Conservation (phyloP, 1,284 basidiomycete genomes). For the Cystobasidium pallidum region DNA sequence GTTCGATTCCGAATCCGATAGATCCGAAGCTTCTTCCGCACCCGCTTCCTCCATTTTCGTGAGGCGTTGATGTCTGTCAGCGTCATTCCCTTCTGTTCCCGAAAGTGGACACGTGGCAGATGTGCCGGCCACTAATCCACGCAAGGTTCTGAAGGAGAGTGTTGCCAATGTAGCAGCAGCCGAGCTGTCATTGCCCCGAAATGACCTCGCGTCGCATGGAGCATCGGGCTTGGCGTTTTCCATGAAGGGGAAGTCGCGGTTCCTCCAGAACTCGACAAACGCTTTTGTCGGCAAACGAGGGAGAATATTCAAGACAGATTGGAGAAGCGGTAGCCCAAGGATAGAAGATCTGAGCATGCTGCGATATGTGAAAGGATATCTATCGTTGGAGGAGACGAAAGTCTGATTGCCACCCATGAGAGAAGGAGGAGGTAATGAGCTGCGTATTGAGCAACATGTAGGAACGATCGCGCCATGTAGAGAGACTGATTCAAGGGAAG, state of each 20-base stretch:
- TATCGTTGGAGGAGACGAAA: no score
- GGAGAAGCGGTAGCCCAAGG: not conserved
- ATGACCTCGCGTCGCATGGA: not conserved
- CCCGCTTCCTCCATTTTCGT: not conserved
- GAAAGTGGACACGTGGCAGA: not conserved
- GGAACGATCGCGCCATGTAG: slow-evolving; percentile 26
- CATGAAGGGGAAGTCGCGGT: not conserved
- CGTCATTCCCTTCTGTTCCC: not conserved
- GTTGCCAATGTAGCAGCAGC: not conserved
- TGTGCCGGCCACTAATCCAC: not conserved
- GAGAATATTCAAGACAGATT: not conserved
- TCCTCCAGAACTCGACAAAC: not conserved
- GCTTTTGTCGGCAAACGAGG: not conserved
- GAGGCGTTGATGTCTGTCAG: not conserved
- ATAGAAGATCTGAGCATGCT: not conserved
- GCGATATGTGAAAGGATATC: not conserved
- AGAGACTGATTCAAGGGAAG: slow-evolving; percentile 15
- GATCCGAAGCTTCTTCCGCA: not conserved
- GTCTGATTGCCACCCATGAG: not conserved
- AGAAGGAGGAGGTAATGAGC: not conserved
- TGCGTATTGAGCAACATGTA: slow-evolving; percentile 1
- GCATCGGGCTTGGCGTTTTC: not conserved
- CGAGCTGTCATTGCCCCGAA: no score
- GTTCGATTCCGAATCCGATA: not conserved
- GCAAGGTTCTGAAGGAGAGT: not conserved